These are phyloP conservation scores for Funneliformis caledonium DNA, from an alignment of 371 early-diverging fungal species.

Conservation along the genomic window DNA sequence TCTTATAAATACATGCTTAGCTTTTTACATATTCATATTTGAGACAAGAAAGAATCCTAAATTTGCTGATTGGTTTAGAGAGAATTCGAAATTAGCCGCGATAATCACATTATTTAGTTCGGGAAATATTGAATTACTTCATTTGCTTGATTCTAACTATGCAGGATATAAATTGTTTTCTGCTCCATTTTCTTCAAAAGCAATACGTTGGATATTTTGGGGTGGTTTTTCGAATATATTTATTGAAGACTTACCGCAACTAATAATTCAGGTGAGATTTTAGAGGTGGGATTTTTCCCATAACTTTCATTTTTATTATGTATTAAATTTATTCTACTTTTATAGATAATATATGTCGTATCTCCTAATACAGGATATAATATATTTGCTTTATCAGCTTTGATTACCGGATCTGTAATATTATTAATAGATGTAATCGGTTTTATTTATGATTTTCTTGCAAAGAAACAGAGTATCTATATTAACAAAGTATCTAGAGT, in stretches of 20 bases:
- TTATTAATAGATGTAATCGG: too few relatives aligned
- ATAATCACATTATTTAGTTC: slow-evolving; percentile 4
- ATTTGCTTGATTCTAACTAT: background rate
- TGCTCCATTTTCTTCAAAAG: background rate
- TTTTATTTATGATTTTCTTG: too few relatives aligned
- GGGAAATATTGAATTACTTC: background rate
- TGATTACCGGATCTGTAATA: too few relatives aligned
- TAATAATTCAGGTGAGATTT: slow-evolving; percentile 14
- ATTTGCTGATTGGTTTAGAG: slow-evolving; percentile 9
- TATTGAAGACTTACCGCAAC: slow-evolving; percentile 31
- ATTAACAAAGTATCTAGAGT: too few relatives aligned
- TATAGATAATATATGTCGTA: too few relatives aligned
- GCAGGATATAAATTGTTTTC: slow-evolving; percentile 2
- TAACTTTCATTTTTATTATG: too few relatives aligned
- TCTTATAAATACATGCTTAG: background rate
- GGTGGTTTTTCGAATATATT: background rate
- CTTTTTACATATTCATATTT: background rate
- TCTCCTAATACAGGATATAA: too few relatives aligned
- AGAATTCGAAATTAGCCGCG: background rate
- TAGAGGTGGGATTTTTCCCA: too few relatives aligned
- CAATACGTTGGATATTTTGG: background rate
- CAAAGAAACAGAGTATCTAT: too few relatives aligned
- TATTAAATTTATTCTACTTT: too few relatives aligned
- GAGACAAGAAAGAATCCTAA: background rate
- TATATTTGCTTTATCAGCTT: too few relatives aligned